Base-by-base conservation (phyloP, 2,329 filamentous ascomycete genomes). In the Shiraia sp. region DNA sequence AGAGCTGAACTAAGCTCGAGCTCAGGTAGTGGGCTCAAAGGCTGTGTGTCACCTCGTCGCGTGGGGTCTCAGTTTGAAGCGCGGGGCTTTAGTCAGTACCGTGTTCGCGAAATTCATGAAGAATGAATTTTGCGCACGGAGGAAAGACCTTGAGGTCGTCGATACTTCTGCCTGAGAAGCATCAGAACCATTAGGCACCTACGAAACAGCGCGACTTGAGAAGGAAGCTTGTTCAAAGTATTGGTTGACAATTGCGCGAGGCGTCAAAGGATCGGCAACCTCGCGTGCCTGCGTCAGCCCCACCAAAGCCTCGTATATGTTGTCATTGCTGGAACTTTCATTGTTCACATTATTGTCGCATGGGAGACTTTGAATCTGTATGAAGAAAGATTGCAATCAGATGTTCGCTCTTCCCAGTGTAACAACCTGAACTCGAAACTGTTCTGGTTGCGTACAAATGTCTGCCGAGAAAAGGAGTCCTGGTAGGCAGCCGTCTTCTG, bases 201-300 rank as follows among this genome's bases (percentile, higher is more conserved):
- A 47, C 42, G 14, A 46, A 26, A 39, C 32, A 9, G 47, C 15
- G 42, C 34, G 19, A 34, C 23, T 36, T 32, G 27, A 52, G 35
- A 43, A 40, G 51, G 58, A 65, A 57, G 61, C 61, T 57, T 65
- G 53, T n/a, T n/a, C n/a, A n/a, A n/a, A n/a, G n/a, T n/a, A n/a
- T n/a, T n/a, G n/a, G n/a, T n/a, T n/a, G n/a, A n/a, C n/a, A n/a
- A n/a, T n/a, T n/a, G 53, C 32, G 37, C 36, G 32, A 47, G 47
- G 45, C 45, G 33, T 42, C 17, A 43, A 53, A 32, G 36, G 47
- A 55, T 53, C 47, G 32, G 42, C 40, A 50, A 40, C 46, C 48
- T 40, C 41, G 39, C 47, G 38, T 38, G 42, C 42, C 47, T 43
- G 47, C 43, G 40, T 27, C 24, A 45, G 46, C 29, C 30, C 22